These are phyloP conservation scores for Talaromyces sp. DNA, from an alignment of 2,329 filamentous ascomycete genomes.

Conservation along the genomic window DNA sequence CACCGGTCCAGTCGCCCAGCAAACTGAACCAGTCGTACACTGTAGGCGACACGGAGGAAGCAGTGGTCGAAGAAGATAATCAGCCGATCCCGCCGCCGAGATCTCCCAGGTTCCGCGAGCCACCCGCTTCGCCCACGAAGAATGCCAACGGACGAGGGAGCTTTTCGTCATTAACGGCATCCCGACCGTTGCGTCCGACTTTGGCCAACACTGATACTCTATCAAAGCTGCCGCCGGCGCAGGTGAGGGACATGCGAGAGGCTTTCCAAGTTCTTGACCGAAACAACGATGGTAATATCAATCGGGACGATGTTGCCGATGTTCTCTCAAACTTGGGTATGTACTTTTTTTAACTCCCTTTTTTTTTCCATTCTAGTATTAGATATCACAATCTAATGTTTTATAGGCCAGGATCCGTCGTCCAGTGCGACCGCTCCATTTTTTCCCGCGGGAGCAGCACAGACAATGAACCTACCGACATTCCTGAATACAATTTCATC, in stretches of 20 bases:
- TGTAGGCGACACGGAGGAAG: constrained; percentile 35
- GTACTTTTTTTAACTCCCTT: too few species aligned
- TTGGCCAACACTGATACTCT: constrained; percentile 29
- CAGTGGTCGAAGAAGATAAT: constrained; percentile 20
- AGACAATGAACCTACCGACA: constrained; percentile 74
- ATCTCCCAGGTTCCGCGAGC: constrained; percentile 32
- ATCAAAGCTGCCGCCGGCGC: constrained; percentile 63
- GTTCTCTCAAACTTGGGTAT: constrained; percentile 80
- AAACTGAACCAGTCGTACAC: constrained; percentile 44
- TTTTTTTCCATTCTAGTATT: constrained; percentile 10
- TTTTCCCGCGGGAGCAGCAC: constrained; percentile 67
- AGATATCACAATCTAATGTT: not conserved
- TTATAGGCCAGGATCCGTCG: constrained; percentile 65
- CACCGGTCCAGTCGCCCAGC: constrained; percentile 41
- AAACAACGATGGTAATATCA: constrained; percentile 78
- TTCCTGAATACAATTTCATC: constrained; percentile 80
- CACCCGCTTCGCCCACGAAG: constrained; percentile 36
- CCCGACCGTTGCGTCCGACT: constrained; percentile 18
- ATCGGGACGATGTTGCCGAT: constrained; percentile 75
- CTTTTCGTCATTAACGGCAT: constrained; percentile 24
- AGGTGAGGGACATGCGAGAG: constrained; percentile 82
- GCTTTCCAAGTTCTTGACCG: constrained; percentile 90
- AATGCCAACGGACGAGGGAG: constrained; percentile 22
- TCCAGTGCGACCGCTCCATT: constrained; percentile 69
- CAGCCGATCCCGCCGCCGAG: constrained; percentile 19